These are phyloP conservation scores for Tothia fuscella DNA, from an alignment of 2,329 filamentous ascomycete genomes.

Conservation along the genomic window DNA sequence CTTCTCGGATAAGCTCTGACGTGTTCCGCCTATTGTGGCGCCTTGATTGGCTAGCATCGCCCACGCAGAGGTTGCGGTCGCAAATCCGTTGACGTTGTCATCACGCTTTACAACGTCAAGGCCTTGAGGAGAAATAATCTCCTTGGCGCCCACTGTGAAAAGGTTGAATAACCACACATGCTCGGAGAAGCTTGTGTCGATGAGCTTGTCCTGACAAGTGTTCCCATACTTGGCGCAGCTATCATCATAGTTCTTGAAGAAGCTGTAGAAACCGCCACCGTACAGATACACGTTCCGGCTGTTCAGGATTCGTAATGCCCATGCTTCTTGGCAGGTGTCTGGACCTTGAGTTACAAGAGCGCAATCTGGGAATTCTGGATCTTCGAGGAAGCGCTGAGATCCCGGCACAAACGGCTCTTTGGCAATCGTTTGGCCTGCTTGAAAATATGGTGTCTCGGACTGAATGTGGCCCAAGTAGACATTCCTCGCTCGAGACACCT, in stretches of 20 bases:
- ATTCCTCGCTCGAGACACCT: slow-evolving; percentile 4
- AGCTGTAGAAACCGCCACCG: slow-evolving; percentile 41
- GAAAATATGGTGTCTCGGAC: slow-evolving; percentile 9
- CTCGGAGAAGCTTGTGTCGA: neutral
- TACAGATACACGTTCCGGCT: slow-evolving; percentile 31
- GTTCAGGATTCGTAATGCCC: slow-evolving; percentile 33
- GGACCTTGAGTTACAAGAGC: neutral
- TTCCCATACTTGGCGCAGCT: slow-evolving; percentile 37
- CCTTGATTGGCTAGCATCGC: too few relatives aligned
- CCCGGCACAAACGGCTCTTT: neutral
- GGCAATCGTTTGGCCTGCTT: too few relatives aligned
- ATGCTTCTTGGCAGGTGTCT: slow-evolving; percentile 26
- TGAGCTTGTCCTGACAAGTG: neutral
- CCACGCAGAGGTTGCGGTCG: too few relatives aligned
- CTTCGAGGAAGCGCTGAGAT: neutral
- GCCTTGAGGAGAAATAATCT: too few relatives aligned
- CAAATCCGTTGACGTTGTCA: too few relatives aligned
- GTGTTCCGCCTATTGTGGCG: too few relatives aligned
- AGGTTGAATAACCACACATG: neutral
- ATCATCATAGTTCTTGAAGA: slow-evolving; percentile 46
- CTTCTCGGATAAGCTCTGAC: too few relatives aligned
- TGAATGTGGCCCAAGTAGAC: slow-evolving; percentile 11
- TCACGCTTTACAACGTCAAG: too few relatives aligned
- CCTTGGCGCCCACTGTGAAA: neutral
- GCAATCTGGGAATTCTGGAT: neutral